phyloP scores from a whole-genome alignment of 495 filamentous ascomycete species.

The Trypethelium eluteriae region DNA sequence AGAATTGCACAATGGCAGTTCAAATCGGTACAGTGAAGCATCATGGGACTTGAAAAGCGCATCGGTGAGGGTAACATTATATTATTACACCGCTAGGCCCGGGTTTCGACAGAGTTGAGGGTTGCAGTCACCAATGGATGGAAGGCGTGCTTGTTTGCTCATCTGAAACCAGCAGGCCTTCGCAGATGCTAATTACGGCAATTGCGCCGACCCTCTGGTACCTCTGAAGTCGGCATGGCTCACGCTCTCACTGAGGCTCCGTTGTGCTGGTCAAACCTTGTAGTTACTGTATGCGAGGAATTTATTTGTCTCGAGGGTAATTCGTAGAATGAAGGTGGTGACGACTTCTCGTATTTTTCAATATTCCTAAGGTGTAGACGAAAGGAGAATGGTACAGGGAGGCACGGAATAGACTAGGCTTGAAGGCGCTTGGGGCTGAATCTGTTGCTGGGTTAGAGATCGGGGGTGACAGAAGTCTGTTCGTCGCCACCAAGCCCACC shows the following conservation, averaged over 20 bases:
- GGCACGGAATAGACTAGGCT: not conserved
- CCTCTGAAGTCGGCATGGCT: too few relatives aligned
- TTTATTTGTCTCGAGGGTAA: too few relatives aligned
- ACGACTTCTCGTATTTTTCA: too few relatives aligned
- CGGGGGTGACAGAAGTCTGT: not conserved
- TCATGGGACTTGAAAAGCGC: not conserved
- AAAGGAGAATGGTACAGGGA: not conserved
- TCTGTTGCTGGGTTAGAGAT: not conserved
- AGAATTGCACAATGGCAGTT: not conserved
- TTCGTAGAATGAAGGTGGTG: too few relatives aligned
- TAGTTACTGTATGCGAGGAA: too few relatives aligned
- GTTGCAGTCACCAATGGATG: not conserved
- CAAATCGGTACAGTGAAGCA: not conserved
- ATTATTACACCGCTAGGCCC: not conserved
- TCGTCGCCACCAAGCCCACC: not conserved
- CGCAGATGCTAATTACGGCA: not conserved
- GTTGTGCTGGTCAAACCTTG: too few relatives aligned
- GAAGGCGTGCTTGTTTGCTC: conserved; percentile 1
- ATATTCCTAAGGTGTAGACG: too few relatives aligned
- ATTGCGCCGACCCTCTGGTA: not conserved
- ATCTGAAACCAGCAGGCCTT: not conserved
- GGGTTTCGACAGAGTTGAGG: not conserved
- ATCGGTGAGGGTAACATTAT: not conserved
- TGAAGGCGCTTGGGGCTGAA: conserved; percentile 1
- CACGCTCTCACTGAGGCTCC: too few relatives aligned